Evolutionary conservation across 108 stramenopile species (phyloP).

Genomic region (Discostella stelligeroides): DNA sequence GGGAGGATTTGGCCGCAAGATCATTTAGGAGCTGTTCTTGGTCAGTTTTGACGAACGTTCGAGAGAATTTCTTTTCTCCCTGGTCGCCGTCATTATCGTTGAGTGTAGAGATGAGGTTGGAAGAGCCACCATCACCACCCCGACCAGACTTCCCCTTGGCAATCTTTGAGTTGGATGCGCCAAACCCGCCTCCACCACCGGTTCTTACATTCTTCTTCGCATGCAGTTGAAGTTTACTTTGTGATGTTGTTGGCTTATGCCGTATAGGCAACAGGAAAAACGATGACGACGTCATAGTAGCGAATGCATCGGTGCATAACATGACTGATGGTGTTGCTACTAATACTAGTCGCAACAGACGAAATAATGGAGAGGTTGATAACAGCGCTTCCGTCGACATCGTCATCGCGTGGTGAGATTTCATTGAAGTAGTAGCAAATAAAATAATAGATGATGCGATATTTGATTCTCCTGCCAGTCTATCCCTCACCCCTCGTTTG

Average conservation of each 20-base stretch:
- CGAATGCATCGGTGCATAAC: slow-evolving; percentile 10
- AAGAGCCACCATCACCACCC: slow-evolving; percentile 14
- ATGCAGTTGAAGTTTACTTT: neutral
- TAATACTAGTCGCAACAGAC: slow-evolving; percentile 9
- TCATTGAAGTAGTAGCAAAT: too few relatives aligned
- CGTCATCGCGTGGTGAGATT: neutral
- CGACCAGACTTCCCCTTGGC: slow-evolving; percentile 31
- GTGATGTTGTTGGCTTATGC: neutral
- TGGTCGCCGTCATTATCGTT: slow-evolving; percentile 41
- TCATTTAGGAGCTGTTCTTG: slow-evolving; percentile 64
- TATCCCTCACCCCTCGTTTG: neutral
- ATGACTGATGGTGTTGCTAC: slow-evolving; percentile 5
- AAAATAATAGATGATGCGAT: neutral
- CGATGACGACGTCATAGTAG: neutral
- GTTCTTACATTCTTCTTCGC: slow-evolving; percentile 17
- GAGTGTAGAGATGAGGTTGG: slow-evolving; percentile 33
- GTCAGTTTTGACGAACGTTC: slow-evolving; percentile 68
- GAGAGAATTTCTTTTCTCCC: slow-evolving; percentile 32
- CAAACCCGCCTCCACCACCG: slow-evolving; percentile 23
- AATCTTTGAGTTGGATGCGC: slow-evolving; percentile 11
- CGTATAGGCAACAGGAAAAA: neutral
- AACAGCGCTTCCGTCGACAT: slow-evolving; percentile 2
- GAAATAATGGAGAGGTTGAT: neutral
- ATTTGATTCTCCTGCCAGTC: neutral
- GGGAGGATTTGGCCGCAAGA: slow-evolving; percentile 50